Percentiles rank a stretch among this genome's conserved stretches.
These are phyloP conservation scores for Lodderomyces orthopsilosis DNA, from an alignment of 1,139 yeast species.

Conservation along the genomic window DNA sequence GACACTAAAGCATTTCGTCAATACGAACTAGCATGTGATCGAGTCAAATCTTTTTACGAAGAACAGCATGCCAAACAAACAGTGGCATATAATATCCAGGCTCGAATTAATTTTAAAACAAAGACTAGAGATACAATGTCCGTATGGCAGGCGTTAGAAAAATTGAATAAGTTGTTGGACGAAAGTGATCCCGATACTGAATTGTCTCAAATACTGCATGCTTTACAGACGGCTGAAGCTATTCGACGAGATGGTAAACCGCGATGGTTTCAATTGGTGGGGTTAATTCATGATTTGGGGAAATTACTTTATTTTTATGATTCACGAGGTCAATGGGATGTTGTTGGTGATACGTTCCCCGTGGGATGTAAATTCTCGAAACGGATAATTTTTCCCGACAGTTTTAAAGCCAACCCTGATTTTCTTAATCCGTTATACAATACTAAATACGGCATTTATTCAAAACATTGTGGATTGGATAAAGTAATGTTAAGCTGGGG, in stretches of 20 bases:
- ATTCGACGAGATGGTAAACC: constrained; percentile 66
- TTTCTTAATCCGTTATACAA: constrained; percentile 61
- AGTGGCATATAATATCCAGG: constrained; percentile 69
- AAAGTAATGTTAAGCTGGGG: constrained; percentile 79
- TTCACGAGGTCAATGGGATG: constrained; percentile 78
- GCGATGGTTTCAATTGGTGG: constrained; percentile 74
- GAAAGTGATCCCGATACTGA: constrained; percentile 78
- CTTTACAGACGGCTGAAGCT: constrained; percentile 75
- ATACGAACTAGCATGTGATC: constrained; percentile 66
- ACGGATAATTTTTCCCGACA: constrained; percentile 59
- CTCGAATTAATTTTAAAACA: constrained; percentile 67
- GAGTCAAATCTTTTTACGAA: constrained; percentile 64
- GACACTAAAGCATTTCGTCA: constrained; percentile 54
- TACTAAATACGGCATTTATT: constrained; percentile 65
- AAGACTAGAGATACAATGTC: constrained; percentile 64
- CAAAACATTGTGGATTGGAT: constrained; percentile 63
- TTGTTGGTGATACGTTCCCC: constrained; percentile 78
- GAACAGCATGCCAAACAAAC: constrained; percentile 73
- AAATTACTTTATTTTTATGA: constrained; percentile 67
- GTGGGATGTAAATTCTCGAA: constrained; percentile 68
- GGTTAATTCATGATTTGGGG: constrained; percentile 69
- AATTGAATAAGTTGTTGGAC: constrained; percentile 60
- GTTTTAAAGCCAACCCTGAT: constrained; percentile 61
- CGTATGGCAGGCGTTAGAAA: constrained; percentile 69
- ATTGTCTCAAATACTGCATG: constrained; percentile 71